Base-by-base conservation (phyloP, 176 grass and related monocot species). In the Elaeis guineensis region DNA sequence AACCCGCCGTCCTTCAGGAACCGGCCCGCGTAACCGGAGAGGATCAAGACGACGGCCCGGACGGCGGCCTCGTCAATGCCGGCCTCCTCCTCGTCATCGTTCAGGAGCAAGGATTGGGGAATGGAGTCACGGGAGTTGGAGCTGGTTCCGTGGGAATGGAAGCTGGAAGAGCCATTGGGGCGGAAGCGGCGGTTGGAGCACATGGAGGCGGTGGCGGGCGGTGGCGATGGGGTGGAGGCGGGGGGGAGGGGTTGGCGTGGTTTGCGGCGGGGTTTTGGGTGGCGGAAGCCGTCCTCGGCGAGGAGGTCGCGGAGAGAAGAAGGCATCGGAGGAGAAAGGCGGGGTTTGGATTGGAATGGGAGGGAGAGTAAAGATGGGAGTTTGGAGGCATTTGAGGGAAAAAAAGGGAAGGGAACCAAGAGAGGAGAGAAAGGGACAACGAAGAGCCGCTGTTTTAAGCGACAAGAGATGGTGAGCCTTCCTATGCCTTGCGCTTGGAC, bases 291-390 rank as follows among this genome's bases (percentile, higher is more conserved):
- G 49, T 92, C 93, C 56, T 69, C 69, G 63, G 70, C 53, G 39
- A 92, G 84, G 59, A 98, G 87, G 20, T 92, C 79, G 14, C 81
- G 77, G 48, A 98, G 84, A 29, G 89, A 87, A 57, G 87, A 80
- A 52, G 26, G 25, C 62, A 44, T 44, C 2, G 35, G 8, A 44
- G 35, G 8, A 12, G 35, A 44, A 12, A 11, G 35, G 1, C 35
- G 35, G 9, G 35, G 9, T 44, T 44, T 12, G 35, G 35, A 44
- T 44, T 12, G 35, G 35, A 44, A 44, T 14, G 9, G 35, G 35
- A 44, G 35, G 11, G 35, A 4, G 35, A 12, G 2, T 12, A 44
- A 44, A 44, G 35, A 44, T 44, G 35, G 2, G 8, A 44, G 9
- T 12, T 44, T 44, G 8, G 35, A 44, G 1, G 35, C 35, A 44